Base-by-base conservation (phyloP, 2,329 filamentous ascomycete species). In the Colletotrichum sp. region DNA sequence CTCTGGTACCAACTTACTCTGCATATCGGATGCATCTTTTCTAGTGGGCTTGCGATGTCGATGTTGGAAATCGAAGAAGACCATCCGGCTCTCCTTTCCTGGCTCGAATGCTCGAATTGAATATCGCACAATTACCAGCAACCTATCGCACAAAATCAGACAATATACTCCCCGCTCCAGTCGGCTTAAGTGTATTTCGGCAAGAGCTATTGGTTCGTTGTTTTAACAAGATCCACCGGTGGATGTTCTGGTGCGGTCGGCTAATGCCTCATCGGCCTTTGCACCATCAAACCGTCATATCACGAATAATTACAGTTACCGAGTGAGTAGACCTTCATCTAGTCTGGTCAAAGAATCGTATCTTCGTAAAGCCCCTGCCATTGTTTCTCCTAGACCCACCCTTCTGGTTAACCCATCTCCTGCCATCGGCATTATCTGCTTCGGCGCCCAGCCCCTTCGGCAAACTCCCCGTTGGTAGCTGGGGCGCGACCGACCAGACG, bases 151-250 rank as follows among this genome's bases (percentile, higher is more conserved):
- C 39, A 12, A 12, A 4, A 1, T 49, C 9, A 6, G 39, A 49
- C 0, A 3, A 49, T 12, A 7, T 21, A 12, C 0, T 49, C 0
- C 39, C 10, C 3, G 39, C 18, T 0, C 39, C 7, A 0, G 0
- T 12, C 5, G 18, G 3, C 18, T 49, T 21, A 3, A 21, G 18
- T 12, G 0, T 49, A 12, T 6, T 49, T n/a, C 39, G 3, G 1
- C 39, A 49, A 7, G 10, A 49, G 2, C 39, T 49, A 3, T 21
- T 49, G 18, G 39, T 49, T 10, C 39, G 39, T 26, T 24, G 3
- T 24, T 24, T 24, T 24, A 12, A 49, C 18, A 49, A 49, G 3
- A 49, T 49, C 39, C 39, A 49, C 18, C 9, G 18, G 0, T 21
- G 10, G 39, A 49, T 49, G 44, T 49, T 49, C 18, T 49, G 44